Conservation (phyloP, 23 red algal genomes). For the Gracilariopsis chorda region DNA sequence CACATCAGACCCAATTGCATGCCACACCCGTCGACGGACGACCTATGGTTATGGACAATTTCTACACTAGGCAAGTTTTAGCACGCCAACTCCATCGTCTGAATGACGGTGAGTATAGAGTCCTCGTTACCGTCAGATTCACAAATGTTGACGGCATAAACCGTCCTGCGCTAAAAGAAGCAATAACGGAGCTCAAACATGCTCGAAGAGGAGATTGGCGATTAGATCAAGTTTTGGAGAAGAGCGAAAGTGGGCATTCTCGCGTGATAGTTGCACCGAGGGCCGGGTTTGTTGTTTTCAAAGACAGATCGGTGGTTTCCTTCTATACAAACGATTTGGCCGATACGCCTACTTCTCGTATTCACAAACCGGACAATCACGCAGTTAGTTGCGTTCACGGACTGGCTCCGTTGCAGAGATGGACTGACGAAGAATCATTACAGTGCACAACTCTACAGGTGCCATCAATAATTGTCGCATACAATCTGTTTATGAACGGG, state of each 20-base stretch:
- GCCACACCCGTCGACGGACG: not conserved
- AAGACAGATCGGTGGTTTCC: not conserved
- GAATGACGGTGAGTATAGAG: not conserved
- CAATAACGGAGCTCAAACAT: not conserved
- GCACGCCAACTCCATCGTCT: not conserved
- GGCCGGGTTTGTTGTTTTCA: not conserved
- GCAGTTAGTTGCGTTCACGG: not conserved
- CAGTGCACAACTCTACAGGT: not conserved
- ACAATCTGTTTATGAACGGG: not conserved
- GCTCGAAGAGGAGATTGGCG: not conserved
- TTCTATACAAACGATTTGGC: not conserved
- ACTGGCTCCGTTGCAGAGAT: not conserved
- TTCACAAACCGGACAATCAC: not conserved
- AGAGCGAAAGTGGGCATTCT: not conserved
- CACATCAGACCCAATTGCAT: constrained; percentile 1
- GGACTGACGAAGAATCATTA: not conserved
- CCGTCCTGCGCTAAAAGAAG: not conserved
- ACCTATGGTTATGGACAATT: not conserved
- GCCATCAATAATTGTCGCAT: not conserved
- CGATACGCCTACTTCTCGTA: not conserved
- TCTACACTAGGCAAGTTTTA: not conserved
- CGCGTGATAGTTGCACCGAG: not conserved
- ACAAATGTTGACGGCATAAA: not conserved
- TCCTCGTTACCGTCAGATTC: not conserved
- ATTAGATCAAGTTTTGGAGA: not conserved